Evolutionary conservation across 2,329 filamentous ascomycete species (phyloP).

Genomic region (Diplodia sapinea): DNA sequence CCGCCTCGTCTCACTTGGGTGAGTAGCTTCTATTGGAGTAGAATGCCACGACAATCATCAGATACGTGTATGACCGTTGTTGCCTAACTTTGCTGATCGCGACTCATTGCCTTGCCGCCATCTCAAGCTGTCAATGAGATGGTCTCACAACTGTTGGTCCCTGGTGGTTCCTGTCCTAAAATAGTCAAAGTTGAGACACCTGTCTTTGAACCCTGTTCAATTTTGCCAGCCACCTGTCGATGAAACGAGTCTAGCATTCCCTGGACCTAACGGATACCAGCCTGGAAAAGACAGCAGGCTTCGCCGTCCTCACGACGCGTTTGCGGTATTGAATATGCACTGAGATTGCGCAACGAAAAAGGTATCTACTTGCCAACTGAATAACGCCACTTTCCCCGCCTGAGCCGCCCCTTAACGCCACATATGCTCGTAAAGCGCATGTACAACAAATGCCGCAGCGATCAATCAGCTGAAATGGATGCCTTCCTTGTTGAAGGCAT

Average conservation of each 20-base stretch:
- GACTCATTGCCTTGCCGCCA: not conserved
- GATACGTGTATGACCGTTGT: not conserved
- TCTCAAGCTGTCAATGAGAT: not conserved
- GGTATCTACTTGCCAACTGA: constrained; percentile 25
- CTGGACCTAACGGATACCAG: too few species aligned
- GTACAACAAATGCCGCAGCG: constrained; percentile 1
- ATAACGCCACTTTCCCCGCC: constrained; percentile 5
- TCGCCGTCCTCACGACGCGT: not conserved
- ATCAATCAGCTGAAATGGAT: constrained; percentile 78
- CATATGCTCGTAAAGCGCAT: constrained; percentile 52
- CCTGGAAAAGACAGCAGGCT: too few species aligned
- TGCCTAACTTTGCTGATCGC: not conserved
- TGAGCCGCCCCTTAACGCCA: constrained; percentile 12
- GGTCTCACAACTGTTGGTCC: not conserved
- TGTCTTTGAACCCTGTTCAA: too few species aligned
- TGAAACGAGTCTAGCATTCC: too few species aligned
- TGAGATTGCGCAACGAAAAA: constrained; percentile 5
- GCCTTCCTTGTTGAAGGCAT: constrained; percentile 86
- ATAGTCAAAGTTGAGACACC: too few species aligned
- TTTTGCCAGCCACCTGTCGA: too few species aligned
- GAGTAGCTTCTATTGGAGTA: not conserved
- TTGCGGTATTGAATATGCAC: not conserved
- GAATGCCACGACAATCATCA: too few species aligned
- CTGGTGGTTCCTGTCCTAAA: too few species aligned
- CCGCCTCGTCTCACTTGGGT: not conserved